Conservation (phyloP, 306 rosid species). For the Purshia tridentata region DNA sequence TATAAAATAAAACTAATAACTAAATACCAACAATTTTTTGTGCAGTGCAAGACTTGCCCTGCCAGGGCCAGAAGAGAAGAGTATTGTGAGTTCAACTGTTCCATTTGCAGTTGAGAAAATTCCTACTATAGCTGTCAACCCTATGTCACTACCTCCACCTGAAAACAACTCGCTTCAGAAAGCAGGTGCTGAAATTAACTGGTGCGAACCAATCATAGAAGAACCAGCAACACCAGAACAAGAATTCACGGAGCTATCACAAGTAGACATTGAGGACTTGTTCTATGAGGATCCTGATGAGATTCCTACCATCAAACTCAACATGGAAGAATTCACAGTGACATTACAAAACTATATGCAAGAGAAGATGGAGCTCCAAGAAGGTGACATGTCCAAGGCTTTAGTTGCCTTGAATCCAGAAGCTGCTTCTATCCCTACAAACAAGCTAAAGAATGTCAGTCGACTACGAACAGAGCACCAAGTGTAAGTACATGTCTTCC, state of each 20-base stretch:
- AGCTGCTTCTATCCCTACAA: conserved; percentile 64
- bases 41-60: conserved; percentile 90
- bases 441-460: conserved; percentile 76
- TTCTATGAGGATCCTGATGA: conserved; percentile 65
- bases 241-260: conserved; percentile 45
- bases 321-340: conserved; percentile 38
- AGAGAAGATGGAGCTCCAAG: conserved; percentile 48
- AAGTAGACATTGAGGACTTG: conserved; percentile 78
- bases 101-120: conserved; percentile 38
- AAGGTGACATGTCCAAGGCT: conserved; percentile 76
- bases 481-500: conserved; percentile 55
- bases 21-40: conserved; percentile 32
- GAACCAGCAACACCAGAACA: conserved; percentile 83
- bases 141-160: conserved; percentile 47
- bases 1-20: neutral
- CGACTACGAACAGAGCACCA: conserved; percentile 93
- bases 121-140: conserved; percentile 38
- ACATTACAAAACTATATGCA: conserved; percentile 47
- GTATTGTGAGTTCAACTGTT: conserved; percentile 45
- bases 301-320: conserved; percentile 53
- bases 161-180: conserved; percentile 35
- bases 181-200: conserved; percentile 29
- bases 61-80: conserved; percentile 82
- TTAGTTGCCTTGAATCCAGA: conserved; percentile 65
- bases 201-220: conserved; percentile 85